Evolutionary conservation across 257 asterid genomes (phyloP), one percentile per base, ranked within the genome.

Genomic region (Fraxinus anomala): DNA sequence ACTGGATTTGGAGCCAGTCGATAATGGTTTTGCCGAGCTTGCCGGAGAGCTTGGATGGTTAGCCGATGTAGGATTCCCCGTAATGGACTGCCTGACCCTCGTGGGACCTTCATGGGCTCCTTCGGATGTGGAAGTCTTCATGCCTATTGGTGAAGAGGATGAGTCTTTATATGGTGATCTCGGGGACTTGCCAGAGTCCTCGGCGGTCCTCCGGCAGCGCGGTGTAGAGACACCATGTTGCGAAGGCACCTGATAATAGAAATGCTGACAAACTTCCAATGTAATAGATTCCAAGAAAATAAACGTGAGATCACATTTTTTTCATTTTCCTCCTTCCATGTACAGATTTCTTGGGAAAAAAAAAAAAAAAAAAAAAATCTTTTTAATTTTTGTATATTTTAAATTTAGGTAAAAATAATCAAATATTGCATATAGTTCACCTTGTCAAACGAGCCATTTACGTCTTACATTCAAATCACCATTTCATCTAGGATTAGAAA

Each of bases 41-140:
- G 89, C 91, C 4, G 88, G 91, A 10, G 96, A 92, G 71, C 59
- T 87, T 34, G 97, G 96, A 6, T 92, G 96, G 97, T 84, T 88
- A 4, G 84, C 88, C 37, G 80, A 87, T 9, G 87, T 86, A 80
- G 92, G 92, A 42, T 87, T 91, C 42, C 76, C 87, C 0, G 42
- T 88, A 81, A 36, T 86, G 83, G 92, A 89, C 6, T 86, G 89
- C 37, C 83, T 85, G 4, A 81, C 85, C 8, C 76, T 88, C 4
- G 89, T 87, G 83, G 92, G 87, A 0, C 88, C 95, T 70, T 11
- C 86, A 0, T 88, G 96, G 91, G 73, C 73, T 0, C 89, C 85
- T 8, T 81, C 81, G 0, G 94, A 91, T 26, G 81, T 82, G 70
- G 86, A 89, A 12, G 49, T 77, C 56, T 87, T 86, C 86, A 73